Conservation (phyloP, 2,329 filamentous ascomycete species). For the Aspergillus alliaceus region DNA sequence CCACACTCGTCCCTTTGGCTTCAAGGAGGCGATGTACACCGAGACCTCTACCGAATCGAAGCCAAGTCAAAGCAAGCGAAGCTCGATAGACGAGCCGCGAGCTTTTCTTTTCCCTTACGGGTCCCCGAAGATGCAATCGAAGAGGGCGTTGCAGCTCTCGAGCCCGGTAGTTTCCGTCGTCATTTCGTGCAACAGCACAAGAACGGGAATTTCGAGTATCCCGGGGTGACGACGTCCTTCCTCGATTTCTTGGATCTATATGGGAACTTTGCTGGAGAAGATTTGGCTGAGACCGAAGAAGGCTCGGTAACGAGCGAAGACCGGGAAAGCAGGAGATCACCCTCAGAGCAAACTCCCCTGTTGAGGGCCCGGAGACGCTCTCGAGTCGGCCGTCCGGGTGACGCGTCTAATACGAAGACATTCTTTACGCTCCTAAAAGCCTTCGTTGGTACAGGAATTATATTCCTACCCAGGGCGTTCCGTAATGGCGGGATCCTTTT, state of each 20-base stretch:
- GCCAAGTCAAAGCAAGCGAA: conserved; percentile 49
- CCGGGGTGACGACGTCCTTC: conserved; percentile 46
- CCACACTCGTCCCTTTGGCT: conserved; percentile 67
- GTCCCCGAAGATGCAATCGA: conserved; percentile 24
- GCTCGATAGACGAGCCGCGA: conserved; percentile 60
- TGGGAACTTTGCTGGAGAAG: conserved; percentile 74
- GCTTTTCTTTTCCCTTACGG: conserved; percentile 59
- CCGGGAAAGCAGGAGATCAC: conserved; percentile 40
- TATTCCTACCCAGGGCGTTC: conserved; percentile 79
- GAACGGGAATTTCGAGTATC: conserved; percentile 22
- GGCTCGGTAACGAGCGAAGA: conserved; percentile 41
- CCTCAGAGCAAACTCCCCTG: conserved; percentile 59
- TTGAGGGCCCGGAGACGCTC: conserved; percentile 56
- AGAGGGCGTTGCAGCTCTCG: conserved; percentile 47
- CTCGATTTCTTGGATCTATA: conserved; percentile 75
- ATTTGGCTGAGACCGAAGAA: conserved; percentile 60
- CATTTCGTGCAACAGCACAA: conserved; percentile 48
- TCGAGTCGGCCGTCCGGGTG: conserved; percentile 52
- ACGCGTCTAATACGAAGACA: conserved; percentile 68
- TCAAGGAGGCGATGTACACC: conserved; percentile 76
- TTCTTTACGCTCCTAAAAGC: conserved; percentile 79
- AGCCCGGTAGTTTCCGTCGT: conserved; percentile 56
- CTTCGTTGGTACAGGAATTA: conserved; percentile 77
- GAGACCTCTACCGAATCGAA: conserved; percentile 73
- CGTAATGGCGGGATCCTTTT: conserved; percentile 76